A percentile compares a stretch with the other conserved stretches of the same genome.
Evolutionary conservation across 208 protist genomes (phyloP).

Genomic region (Trypanosoma cruzi): DNA sequence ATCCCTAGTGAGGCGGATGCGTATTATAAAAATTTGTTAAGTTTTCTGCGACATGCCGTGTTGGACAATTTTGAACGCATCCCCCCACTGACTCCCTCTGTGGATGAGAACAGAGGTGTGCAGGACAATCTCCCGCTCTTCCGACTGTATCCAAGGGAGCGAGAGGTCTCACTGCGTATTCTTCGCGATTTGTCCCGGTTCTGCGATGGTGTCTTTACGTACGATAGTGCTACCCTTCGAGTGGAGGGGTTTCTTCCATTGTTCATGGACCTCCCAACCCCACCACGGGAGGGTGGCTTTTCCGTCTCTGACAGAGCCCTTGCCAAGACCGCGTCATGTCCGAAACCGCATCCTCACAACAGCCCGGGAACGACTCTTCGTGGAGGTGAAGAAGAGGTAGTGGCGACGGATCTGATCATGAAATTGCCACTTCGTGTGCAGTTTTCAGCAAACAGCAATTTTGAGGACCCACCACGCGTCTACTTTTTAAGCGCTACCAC

Average conservation of each 20-base stretch:
- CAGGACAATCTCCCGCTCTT: slow-evolving; percentile 20
- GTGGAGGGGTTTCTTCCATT: slow-evolving; percentile 21
- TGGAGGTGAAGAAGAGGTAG: neutral
- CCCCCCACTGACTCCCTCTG: slow-evolving; percentile 43
- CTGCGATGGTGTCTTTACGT: slow-evolving; percentile 22
- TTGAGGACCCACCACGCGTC: slow-evolving; percentile 19
- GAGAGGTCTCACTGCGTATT: slow-evolving; percentile 8
- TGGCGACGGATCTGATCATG: neutral
- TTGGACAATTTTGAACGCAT: slow-evolving; percentile 60
- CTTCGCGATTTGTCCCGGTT: slow-evolving; percentile 20
- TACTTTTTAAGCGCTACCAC: slow-evolving; percentile 22
- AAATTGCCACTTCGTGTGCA: slow-evolving; percentile 16
- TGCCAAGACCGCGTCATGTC: too few relatives aligned
- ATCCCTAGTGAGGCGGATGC: slow-evolving; percentile 48
- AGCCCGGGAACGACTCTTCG: too few relatives aligned
- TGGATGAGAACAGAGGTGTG: neutral
- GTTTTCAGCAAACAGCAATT: slow-evolving; percentile 2
- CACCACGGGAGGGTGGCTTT: neutral
- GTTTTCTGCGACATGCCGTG: slow-evolving; percentile 54
- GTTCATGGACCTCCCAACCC: neutral
- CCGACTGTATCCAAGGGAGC: neutral
- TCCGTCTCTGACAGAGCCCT: too few relatives aligned
- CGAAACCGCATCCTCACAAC: too few relatives aligned
- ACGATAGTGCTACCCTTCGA: slow-evolving; percentile 1
- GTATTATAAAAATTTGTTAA: slow-evolving; percentile 18